A percentile compares a stretch with the other conserved stretches of the same genome.
These are phyloP conservation scores for Diatrype stigma DNA, from an alignment of 2,329 filamentous ascomycete genomes.

Conservation along the genomic window DNA sequence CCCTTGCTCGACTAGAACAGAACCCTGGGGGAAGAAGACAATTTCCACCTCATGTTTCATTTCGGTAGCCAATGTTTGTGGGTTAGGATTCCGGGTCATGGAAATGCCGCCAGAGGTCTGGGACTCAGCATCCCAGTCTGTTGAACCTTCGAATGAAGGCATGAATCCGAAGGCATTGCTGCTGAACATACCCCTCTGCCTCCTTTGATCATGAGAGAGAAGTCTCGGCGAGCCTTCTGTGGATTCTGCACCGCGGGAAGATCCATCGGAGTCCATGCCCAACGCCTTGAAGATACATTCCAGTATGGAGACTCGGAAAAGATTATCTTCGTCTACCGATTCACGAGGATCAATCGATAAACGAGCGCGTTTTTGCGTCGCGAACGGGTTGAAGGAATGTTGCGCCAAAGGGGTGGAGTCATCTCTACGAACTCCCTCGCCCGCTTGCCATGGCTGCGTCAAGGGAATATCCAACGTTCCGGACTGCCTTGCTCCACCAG, in stretches of 20 bases:
- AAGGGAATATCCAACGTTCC: constrained; percentile 25
- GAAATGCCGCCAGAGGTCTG: constrained; percentile 67
- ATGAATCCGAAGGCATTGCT: constrained; percentile 89
- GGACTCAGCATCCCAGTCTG: constrained; percentile 83
- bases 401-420: constrained; percentile 44
- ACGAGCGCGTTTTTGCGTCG: constrained; percentile 45
- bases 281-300: constrained; percentile 96
- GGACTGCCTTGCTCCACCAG: constrained; percentile 43
- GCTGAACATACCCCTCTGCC: constrained; percentile 74
- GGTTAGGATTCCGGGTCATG: constrained; percentile 57
- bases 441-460: constrained; percentile 22
- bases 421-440: constrained; percentile 31
- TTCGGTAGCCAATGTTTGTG: constrained; percentile 67
- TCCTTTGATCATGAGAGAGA: constrained; percentile 75
- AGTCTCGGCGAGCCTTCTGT: constrained; percentile 81
- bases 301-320: constrained; percentile 85
- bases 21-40: constrained; percentile 92
- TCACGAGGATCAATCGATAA: constrained; percentile 67
- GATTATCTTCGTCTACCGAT: constrained; percentile 77
- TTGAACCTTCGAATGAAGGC: constrained; percentile 72
- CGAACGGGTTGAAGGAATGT: constrained; percentile 52
- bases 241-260: constrained; percentile 66
- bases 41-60: constrained; percentile 92
- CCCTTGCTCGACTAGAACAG: constrained; percentile 91
- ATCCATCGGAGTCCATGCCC: constrained; percentile 68